Conservation (phyloP, 2,329 filamentous ascomycete genomes). For the Beauveria bassiana region DNA sequence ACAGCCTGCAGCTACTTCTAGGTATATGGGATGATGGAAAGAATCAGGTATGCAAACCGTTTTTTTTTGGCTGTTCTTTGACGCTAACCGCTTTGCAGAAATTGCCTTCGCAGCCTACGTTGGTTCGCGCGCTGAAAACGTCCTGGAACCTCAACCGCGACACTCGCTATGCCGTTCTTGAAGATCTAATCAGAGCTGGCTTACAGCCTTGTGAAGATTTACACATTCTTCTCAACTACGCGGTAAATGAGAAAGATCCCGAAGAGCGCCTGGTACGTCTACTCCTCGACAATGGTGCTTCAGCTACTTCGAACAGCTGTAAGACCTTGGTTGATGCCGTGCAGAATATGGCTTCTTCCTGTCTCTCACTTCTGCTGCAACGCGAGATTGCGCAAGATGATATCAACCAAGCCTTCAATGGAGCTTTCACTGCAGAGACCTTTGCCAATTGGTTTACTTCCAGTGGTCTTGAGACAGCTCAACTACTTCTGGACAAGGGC, state of each 20-base stretch:
- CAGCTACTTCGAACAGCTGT: constrained; percentile 42
- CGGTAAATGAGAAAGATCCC: constrained; percentile 44
- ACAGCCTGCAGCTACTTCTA: constrained; percentile 43
- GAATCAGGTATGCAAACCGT: constrained; percentile 28
- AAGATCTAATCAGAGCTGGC: constrained; percentile 45
- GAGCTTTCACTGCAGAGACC: constrained; percentile 35
- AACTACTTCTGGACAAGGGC: constrained; percentile 41
- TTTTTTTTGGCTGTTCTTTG: constrained; percentile 5
- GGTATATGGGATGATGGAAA: constrained; percentile 35
- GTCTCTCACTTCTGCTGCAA: constrained; percentile 36
- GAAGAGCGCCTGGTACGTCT: constrained; percentile 40
- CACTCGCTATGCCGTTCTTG: constrained; percentile 38
- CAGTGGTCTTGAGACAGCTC: constrained; percentile 38
- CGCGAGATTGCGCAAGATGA: constrained; percentile 34
- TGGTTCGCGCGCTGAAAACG: constrained; percentile 44
- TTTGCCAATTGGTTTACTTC: constrained; percentile 38
- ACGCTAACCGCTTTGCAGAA: constrained; percentile 25
- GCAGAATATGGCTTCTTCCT: constrained; percentile 28
- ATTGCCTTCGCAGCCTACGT: constrained; percentile 38
- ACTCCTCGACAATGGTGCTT: constrained; percentile 44
- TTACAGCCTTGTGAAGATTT: constrained; percentile 41
- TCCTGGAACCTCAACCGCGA: constrained; percentile 43
- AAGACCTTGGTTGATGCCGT: constrained; percentile 44
- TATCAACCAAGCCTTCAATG: constrained; percentile 36
- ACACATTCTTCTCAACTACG: constrained; percentile 41